Evolutionary conservation across 352 stramenopile genomes (phyloP).

Genomic region (Albugo candida): DNA sequence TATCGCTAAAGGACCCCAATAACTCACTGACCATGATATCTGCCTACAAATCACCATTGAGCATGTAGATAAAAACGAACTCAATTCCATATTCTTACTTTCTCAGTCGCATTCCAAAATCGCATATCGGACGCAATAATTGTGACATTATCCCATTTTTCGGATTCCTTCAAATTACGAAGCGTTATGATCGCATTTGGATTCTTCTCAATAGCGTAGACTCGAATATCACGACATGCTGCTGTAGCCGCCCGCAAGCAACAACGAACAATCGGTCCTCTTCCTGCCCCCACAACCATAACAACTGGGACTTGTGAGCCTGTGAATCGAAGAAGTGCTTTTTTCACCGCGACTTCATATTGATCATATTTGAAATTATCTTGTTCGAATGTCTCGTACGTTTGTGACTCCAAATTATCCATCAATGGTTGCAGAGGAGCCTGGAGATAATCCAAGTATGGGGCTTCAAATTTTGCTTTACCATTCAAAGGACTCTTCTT

Average conservation of each 20-base stretch:
- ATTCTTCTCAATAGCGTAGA: conserved; percentile 98
- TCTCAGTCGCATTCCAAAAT: conserved; percentile 48
- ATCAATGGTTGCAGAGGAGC: conserved; percentile 92
- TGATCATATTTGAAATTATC: conserved; percentile 97
- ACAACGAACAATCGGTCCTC: conserved; percentile 88
- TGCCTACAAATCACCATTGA: conserved; percentile 13
- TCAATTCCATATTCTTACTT: conserved; percentile 8
- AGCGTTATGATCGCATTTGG: conserved; percentile 93
- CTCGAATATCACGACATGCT: conserved; percentile 49
- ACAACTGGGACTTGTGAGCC: conserved; percentile 56
- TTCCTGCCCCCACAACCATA: conserved; percentile 86
- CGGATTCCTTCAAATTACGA: conserved; percentile 64
- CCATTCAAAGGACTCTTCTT: conserved; percentile 34
- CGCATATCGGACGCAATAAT: conserved; percentile 79
- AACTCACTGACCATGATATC: conserved; percentile 95
- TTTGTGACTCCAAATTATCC: conserved; percentile 97
- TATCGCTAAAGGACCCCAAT: conserved; percentile 94
- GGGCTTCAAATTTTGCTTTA: conserved; percentile 79
- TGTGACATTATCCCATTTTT: conserved; percentile 73
- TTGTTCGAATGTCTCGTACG: conserved; percentile 98
- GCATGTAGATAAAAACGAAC: neutral
- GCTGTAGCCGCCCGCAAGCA: conserved; percentile 48
- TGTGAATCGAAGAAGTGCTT: conserved; percentile 39
- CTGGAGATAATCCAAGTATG: conserved; percentile 94
- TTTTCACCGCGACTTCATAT: conserved; percentile 88